Conservation (phyloP, 2,329 filamentous ascomycete species). For the Pseudocercospora cruenta region DNA sequence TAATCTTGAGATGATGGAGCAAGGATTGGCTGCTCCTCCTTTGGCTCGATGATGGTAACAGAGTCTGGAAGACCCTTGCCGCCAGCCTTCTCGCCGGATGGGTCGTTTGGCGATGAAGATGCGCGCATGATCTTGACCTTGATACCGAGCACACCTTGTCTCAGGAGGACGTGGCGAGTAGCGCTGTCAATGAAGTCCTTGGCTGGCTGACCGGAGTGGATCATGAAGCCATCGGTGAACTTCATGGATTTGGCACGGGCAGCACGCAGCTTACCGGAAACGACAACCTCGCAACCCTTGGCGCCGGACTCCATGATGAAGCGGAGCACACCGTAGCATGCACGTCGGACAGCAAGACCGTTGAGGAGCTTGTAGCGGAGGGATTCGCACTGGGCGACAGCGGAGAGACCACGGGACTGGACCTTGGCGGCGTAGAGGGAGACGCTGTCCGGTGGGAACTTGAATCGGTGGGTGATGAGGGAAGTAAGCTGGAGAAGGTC, state of each 20-base stretch:
- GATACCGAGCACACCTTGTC: conserved; percentile 99
- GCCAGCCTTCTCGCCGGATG: conserved; percentile 97
- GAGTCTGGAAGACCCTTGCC: conserved; percentile 97
- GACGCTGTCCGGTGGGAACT: conserved; percentile 99
- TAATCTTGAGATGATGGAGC: conserved; percentile 98
- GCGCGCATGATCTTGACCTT: conserved; percentile 99
- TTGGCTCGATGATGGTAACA: conserved; percentile 99
- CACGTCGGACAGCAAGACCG: conserved; percentile 96
- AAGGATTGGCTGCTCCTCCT: conserved; percentile 95
- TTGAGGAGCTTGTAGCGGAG: conserved; percentile 99
- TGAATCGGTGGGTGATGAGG: conserved; percentile 99
- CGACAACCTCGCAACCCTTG: conserved; percentile 99
- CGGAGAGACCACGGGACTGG: conserved; percentile 99
- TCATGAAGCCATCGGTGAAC: conserved; percentile 99
- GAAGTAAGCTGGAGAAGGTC: conserved; percentile 72
- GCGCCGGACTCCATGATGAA: conserved; percentile 99
- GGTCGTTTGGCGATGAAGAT: conserved; percentile 67
- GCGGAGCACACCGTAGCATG: conserved; percentile 97
- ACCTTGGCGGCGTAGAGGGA: conserved; percentile 99
- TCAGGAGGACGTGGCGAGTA: conserved; percentile 98
- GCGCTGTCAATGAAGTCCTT: conserved; percentile 99
- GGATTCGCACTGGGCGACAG: conserved; percentile 99
- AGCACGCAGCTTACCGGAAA: conserved; percentile 97
- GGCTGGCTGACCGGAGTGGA: conserved; percentile 99
- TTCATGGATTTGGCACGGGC: conserved; percentile 99